These are phyloP conservation scores for Urostyla sp. DNA, from an alignment of 73 alveolate species.

Conservation along the genomic window DNA sequence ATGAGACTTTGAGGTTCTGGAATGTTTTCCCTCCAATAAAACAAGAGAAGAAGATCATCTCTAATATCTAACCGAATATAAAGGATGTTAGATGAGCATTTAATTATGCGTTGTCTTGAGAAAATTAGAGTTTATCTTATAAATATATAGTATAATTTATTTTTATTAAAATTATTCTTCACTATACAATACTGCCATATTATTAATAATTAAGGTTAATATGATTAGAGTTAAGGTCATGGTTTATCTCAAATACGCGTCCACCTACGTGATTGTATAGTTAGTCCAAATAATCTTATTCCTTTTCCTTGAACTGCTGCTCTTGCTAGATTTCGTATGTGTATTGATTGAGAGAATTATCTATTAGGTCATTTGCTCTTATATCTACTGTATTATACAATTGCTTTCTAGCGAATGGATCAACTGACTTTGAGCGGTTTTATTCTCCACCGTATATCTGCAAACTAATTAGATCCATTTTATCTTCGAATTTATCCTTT, in stretches of 20 bases:
- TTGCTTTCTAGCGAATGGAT: not conserved
- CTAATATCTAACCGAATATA: conserved; percentile 1
- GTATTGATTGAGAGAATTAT: conserved; percentile 25
- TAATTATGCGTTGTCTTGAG: too few relatives aligned
- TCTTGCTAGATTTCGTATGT: not conserved
- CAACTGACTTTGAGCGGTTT: not conserved
- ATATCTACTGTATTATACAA: conserved; percentile 14
- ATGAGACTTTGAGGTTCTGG: conserved; percentile 99
- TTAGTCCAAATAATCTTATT: conserved; percentile 23
- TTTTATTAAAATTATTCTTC: too few relatives aligned
- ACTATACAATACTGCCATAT: too few relatives aligned
- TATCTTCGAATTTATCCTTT: conserved; percentile 30
- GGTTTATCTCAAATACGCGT: conserved; percentile 24
- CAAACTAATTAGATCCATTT: conserved; percentile 9
- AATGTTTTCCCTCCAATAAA: conserved; percentile 83
- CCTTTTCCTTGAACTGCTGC: not conserved
- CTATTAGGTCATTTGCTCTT: conserved; percentile 30
- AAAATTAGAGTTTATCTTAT: too few relatives aligned
- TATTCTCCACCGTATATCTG: conserved; percentile 8
- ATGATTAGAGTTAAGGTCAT: conserved; percentile 24
- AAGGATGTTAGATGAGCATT: conserved; percentile 32
- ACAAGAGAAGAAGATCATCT: conserved; percentile 6
- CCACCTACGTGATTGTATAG: conserved; percentile 30
- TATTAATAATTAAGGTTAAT: too few relatives aligned
- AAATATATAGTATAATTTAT: too few relatives aligned